Evolutionary conservation across 2,329 filamentous ascomycete species (phyloP).

Genomic region (Alternaria infectoria): DNA sequence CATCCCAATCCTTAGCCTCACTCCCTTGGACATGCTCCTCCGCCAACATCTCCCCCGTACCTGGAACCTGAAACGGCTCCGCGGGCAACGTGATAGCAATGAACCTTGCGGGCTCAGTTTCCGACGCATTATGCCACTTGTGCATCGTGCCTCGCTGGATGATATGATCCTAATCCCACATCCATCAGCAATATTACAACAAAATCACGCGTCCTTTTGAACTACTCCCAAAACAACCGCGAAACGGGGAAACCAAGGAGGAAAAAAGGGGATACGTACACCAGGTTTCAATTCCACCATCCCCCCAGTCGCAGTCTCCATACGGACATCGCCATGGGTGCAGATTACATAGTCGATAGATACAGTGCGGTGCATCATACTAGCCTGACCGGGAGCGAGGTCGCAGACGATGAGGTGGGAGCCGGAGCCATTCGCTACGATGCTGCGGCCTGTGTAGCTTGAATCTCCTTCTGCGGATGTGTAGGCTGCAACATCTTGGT

Average conservation of each 20-base stretch:
- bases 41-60: constrained; percentile 24
- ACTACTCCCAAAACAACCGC: neutral
- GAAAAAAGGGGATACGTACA: neutral
- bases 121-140: constrained; percentile 23
- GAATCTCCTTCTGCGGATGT: neutral
- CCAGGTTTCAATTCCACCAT: constrained; percentile 19
- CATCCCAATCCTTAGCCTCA: constrained; percentile 9
- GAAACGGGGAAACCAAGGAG: neutral
- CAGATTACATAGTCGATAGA: constrained; percentile 28
- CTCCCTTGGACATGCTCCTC: constrained; percentile 22
- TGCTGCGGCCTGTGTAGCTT: constrained; percentile 14
- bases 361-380: constrained; percentile 24
- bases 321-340: constrained; percentile 20
- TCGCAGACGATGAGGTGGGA: constrained; percentile 20
- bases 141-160: constrained; percentile 32
- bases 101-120: constrained; percentile 29
- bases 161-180: constrained; percentile 16
- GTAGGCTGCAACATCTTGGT: constrained; percentile 52
- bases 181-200: neutral
- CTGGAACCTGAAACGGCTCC: constrained; percentile 28
- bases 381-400: constrained; percentile 17
- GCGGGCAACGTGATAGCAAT: constrained; percentile 28
- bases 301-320: constrained; percentile 26
- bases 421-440: constrained; percentile 15
- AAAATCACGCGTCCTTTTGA: neutral